Base-by-base conservation (phyloP, 306 rosid species). In the Vigna trinervia region DNA sequence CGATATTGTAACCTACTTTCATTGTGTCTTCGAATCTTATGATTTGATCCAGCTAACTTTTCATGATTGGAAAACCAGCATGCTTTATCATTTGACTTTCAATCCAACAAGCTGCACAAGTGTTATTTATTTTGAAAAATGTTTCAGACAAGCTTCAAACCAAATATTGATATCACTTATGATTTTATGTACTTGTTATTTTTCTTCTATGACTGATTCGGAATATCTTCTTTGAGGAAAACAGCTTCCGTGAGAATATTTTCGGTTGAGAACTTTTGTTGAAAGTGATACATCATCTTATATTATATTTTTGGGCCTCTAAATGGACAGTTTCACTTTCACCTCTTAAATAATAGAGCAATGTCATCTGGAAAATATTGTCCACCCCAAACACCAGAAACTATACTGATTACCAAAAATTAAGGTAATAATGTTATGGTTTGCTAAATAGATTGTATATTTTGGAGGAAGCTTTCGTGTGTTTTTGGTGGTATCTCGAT, bases 131-230 rank as follows among this genome's bases (percentile, higher is more conserved):
- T 46, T 23, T 50, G 48, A 46, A 67, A 61, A 54, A 4, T 38
- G 67, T 52, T 71, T 53, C 28, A 36, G 17, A 77, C 60, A 67
- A 58, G 32, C 65, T 72, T 71, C 73, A 41, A 23, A 26, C 66
- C 66, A 14, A 80, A 80, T 70, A 79, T 58, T 53, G 52, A 78
- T 36, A 64, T 22, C 43, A 60, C 3, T 56, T 22, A 22, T 56
- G 60, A 19, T 54, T 67, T 51, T 64, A 34, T 61, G 17, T 68
- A 52, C 58, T 58, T 70, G 26, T 59, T 56, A 12, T 34, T 46
- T 9, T 74, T 32, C 41, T 59, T 62, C n/a, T 17, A 67, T 56
- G 69, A 64, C n/a, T 43, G 54, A 72, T 65, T 43, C 28, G 62
- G 20, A 65, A 19, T 28, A 64, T 63, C 41, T 65, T 80, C 51